Evolutionary conservation across 1,139 yeast species (phyloP).

Genomic region (Keqinozyma sinolaborantium): DNA sequence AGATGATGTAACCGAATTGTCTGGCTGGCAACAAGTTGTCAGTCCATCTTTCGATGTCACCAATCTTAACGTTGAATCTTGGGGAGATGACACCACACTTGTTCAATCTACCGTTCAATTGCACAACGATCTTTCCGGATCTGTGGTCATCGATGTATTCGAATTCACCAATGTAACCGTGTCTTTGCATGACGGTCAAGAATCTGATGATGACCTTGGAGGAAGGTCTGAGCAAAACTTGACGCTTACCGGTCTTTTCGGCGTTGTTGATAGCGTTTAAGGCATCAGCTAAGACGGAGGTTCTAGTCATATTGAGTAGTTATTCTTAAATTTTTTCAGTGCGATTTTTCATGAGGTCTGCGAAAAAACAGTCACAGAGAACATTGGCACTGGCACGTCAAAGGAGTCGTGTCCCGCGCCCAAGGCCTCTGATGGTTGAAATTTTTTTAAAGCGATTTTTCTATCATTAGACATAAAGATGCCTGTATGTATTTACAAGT

Average conservation of each 20-base stretch:
- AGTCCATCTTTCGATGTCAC: conserved; percentile 96
- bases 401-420: neutral
- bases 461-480: conserved; percentile 15
- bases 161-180: conserved; percentile 97
- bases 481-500: conserved; percentile 35
- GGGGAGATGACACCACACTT: conserved; percentile 98
- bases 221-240: conserved; percentile 97
- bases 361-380: conserved; percentile 1
- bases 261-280: conserved; percentile 98
- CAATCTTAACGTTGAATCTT: conserved; percentile 93
- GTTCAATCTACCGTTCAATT: conserved; percentile 96
- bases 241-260: conserved; percentile 99
- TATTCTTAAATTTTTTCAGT: neutral
- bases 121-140: conserved; percentile 96
- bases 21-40: conserved; percentile 97
- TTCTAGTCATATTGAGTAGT: conserved; percentile 76
- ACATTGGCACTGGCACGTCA: too few species aligned
- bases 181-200: conserved; percentile 96
- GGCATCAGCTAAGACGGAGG: conserved; percentile 99
- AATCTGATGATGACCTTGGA: conserved; percentile 98
- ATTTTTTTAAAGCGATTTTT: neutral
- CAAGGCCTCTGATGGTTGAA: neutral
- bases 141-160: conserved; percentile 99
- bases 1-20: conserved; percentile 95
- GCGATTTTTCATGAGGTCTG: neutral